Base-by-base conservation (phyloP, 768 basidiomycete species). In the Phlebiopsis gigantea region DNA sequence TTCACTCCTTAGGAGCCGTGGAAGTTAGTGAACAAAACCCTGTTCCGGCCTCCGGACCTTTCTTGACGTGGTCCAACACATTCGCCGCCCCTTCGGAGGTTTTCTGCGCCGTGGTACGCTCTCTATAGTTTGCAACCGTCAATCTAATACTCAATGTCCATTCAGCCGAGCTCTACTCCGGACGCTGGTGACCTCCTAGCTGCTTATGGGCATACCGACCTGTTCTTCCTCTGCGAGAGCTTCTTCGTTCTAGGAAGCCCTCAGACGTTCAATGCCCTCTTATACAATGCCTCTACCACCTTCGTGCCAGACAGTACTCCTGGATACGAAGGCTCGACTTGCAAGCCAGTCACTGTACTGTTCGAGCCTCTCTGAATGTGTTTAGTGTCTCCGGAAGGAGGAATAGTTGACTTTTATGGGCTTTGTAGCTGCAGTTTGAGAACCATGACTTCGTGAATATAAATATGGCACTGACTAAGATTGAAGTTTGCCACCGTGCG, bases 201-300 rank as follows among this genome's bases (percentile, higher is more conserved):
- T 22, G 17, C 47, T 22, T 28, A 59, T 42, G 58, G 58, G n/a
- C 44, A 21, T n/a, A 55, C 58, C n/a, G 44, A 55, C 42, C 21
- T 55, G 31, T 55, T 59, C 47, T 55, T 43, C 6, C 29, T 59
- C 46, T 59, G 58, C 53, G 12, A 29, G 46, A 48, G 46, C n/a
- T 31, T 30, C 34, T 25, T 59, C 22, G 34, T 17, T 39, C 34
- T 17, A 17, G 31, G 31, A 6, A 39, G 34, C 22, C 46, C 19
- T n/a, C 29, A 15, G 17, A 21, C 51, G 15, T 29, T 29, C 24
- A 31, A 44, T 29, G 46, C 53, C 24, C 21, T 59, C 26, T 21
- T 59, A n/a, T 59, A 46, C 29, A 59, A 59, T 42, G 53, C 53
- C 7, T 55, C 57, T 17, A 55, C 28, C 31, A 55, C 22, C 10